Base-by-base conservation (phyloP, 805 yeast genomes). In the Saturnispora ahearnii region DNA sequence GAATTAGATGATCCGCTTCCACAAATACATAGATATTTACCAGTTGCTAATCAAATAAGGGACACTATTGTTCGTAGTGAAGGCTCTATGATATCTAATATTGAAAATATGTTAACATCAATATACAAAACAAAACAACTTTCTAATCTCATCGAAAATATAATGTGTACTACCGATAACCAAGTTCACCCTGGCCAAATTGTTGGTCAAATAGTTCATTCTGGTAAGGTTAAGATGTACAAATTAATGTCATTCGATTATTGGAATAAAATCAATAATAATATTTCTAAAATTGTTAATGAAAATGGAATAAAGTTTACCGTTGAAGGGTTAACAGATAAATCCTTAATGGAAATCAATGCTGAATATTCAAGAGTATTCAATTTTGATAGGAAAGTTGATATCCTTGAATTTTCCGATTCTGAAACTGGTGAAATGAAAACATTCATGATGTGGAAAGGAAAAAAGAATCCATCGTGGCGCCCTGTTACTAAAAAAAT, bases 171-270 rank as follows among this genome's bases (percentile, higher is more conserved):
- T 56, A 62, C 24, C 51, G 60, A 50, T 50, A 60, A 49, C 8
- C 49, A 67, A n/a, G 38, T 32, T 10, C 34, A 48, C n/a, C 43
- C 43, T 12, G 37, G 46, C 11, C 50, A 46, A 21, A 48, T 57
- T 15, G 33, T 57, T 30, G 54, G 55, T 4, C 51, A 54, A 29
- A 31, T 55, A 24, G 28, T 41, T 9, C 50, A 55, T 22, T 81
- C 79, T 52, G 95, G 95, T 0, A 80, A 88, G 55, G 72, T 74
- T 51, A 84, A 86, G 59, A 85, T 79, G 56, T 86, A 78, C 63
- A 70, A 95, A 38, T 81, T 55, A 28, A 44, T 49, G 15, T 45
- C 53, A 5, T 53, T 48, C 28, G 41, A 53, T 8, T 41, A 51
- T 22, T 48, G 52, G 22, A 47, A 52, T 18, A 44, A 21, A 40